Base-by-base conservation (phyloP, 2,329 filamentous ascomycete species). In the Eurotiales sp. region DNA sequence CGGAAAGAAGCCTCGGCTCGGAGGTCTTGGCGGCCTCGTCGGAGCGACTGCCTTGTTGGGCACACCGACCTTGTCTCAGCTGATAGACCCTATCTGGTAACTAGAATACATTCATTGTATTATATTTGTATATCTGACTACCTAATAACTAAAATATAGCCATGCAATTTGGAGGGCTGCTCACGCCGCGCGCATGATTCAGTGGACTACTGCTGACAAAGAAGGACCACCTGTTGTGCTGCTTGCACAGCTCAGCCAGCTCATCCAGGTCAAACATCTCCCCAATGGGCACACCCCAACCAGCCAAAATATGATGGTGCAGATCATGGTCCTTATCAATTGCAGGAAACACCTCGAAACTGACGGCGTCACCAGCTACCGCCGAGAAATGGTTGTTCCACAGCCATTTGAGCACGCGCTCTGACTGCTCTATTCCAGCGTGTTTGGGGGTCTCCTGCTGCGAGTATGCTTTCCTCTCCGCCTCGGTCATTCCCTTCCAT, bases 321-420 rank as follows among this genome's bases (percentile, higher is more conserved):
- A 70, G 54, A 57, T 69, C 66, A 58, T 58, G 67, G 42, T 69
- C 64, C 14, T 57, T 54, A 14, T 65, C 55, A 11, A 65, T 36
- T 14, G 66, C 53, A 7, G 74, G 73, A 58, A 74, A 78, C 3
- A 75, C 75, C 60, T 84, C 82, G 56, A 81, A 79, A 7, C 73
- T 76, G n/a, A 82, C 77, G 34, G 77, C 76, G 52, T 85, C 82
- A 1, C 81, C 80, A 0, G 77, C 82, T 1, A 83, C 76, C 1
- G 81, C 82, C 0, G 79, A 70, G 61, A 85, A 84, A 41, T 76
- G 72, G 50, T 76, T 71, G 49, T 84, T 77, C 80, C 81, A 84
- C 17, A 84, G 66, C 73, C 82, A 85, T 12, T 75, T 69, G 7
- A 82, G 68, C 10, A 77, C 66, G 3, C 64, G 65, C 58, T 70